Conservation (phyloP, 495 filamentous ascomycete species). For the Penicillium ucsense region DNA sequence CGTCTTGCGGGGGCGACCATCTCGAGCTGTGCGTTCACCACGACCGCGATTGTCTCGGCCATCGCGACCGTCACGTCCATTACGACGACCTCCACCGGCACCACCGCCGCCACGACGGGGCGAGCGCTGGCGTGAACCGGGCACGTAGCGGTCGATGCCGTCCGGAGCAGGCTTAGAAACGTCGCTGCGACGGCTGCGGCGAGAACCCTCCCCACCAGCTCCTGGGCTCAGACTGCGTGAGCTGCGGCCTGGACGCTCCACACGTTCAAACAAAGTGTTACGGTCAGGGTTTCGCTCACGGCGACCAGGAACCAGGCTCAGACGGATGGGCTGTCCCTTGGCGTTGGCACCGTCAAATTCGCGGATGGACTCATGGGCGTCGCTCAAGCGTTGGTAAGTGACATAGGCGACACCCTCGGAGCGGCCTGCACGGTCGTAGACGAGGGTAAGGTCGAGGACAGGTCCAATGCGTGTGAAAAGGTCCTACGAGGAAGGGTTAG, state of each 20-base stretch:
- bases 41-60: conserved; percentile 28
- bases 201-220: conserved; percentile 30
- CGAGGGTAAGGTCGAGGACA: conserved; percentile 56
- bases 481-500: conserved; percentile 40
- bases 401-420: conserved; percentile 81
- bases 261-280: conserved; percentile 61
- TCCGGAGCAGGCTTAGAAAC: conserved; percentile 59
- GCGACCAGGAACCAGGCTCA: conserved; percentile 56
- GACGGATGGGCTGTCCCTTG: conserved; percentile 81
- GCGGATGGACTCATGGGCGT: conserved; percentile 64
- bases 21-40: conserved; percentile 30
- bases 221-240: conserved; percentile 34
- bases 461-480: conserved; percentile 73
- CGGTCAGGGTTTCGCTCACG: conserved; percentile 36
- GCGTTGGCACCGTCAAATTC: conserved; percentile 90
- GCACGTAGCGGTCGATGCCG: conserved; percentile 78
- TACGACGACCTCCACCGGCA: background rate
- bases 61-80: conserved; percentile 31
- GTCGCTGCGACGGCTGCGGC: conserved; percentile 48
- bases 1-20: conserved; percentile 71
- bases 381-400: conserved; percentile 57
- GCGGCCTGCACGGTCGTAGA: conserved; percentile 85
- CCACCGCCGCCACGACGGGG: conserved; percentile 38
- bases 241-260: conserved; percentile 39
- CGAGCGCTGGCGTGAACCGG: conserved; percentile 43